Conservation (phyloP, 768 basidiomycete genomes). For the Calocybe indica region DNA sequence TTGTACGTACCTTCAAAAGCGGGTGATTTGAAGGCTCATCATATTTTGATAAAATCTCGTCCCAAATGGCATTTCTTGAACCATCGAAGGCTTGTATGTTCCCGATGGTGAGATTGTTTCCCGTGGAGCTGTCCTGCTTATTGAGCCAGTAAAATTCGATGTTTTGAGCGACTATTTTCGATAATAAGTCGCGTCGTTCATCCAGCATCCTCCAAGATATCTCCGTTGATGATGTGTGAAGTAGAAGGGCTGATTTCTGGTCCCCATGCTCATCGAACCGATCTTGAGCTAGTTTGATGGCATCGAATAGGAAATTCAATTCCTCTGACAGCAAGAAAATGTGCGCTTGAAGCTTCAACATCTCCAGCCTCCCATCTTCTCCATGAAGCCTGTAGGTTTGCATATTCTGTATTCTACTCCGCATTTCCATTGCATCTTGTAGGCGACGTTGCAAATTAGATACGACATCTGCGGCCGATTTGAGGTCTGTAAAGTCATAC, state of each 20-base stretch:
- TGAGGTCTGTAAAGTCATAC: slow-evolving; percentile 81
- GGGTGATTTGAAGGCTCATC: slow-evolving; percentile 67
- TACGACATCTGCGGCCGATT: slow-evolving; percentile 66
- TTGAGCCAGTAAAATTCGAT: slow-evolving; percentile 81
- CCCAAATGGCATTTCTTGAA: slow-evolving; percentile 73
- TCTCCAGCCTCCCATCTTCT: slow-evolving; percentile 44
- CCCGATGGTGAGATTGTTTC: slow-evolving; percentile 67
- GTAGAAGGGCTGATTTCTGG: slow-evolving; percentile 72
- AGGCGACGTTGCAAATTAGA: slow-evolving; percentile 69
- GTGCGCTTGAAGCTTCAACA: slow-evolving; percentile 67
- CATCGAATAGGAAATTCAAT: slow-evolving; percentile 80
- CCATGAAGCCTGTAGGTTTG: slow-evolving; percentile 30
- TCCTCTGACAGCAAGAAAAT: slow-evolving; percentile 70
- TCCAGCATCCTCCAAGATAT: slow-evolving; percentile 92
- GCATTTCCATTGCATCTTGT: slow-evolving; percentile 54
- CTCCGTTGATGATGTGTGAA: slow-evolving; percentile 78
- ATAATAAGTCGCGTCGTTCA: slow-evolving; percentile 61
- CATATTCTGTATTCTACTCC: slow-evolving; percentile 32
- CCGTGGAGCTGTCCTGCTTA: slow-evolving; percentile 82
- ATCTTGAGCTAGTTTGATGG: slow-evolving; percentile 79
- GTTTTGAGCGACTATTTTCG: slow-evolving; percentile 79
- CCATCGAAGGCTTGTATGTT: slow-evolving; percentile 86
- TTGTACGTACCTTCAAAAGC: slow-evolving; percentile 53
- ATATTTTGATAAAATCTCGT: slow-evolving; percentile 82
- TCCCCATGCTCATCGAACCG: slow-evolving; percentile 59